Conservation (phyloP, 257 asterid genomes). For the Salvia splendens region DNA sequence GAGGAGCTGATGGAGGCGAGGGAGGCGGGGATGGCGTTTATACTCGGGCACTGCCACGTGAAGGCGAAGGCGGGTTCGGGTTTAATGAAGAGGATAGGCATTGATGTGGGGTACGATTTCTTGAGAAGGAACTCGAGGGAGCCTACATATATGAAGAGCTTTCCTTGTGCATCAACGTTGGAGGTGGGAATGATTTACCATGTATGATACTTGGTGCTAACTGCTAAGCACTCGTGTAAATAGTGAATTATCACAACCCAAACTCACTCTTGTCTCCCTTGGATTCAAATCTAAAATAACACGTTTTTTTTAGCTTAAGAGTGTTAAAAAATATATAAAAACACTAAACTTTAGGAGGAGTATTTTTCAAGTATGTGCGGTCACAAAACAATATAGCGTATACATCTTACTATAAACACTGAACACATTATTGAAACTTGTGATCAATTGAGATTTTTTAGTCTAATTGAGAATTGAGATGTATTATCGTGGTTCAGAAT, state of each 20-base stretch:
- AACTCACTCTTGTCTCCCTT: background rate
- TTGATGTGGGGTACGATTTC: conserved; percentile 73
- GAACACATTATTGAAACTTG: no score
- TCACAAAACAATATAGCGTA: no score
- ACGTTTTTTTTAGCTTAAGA: no score
- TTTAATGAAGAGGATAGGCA: conserved; percentile 57
- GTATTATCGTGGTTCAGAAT: no score
- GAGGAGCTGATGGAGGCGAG: conserved; percentile 77
- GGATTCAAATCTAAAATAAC: no score
- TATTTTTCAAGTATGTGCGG: no score
- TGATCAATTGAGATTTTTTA: no score
- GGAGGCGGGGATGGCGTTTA: conserved; percentile 89
- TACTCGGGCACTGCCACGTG: conserved; percentile 75
- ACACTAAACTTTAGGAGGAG: no score
- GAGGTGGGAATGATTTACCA: conserved; percentile 94
- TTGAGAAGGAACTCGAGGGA: conserved; percentile 78
- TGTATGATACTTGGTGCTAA: conserved; percentile 42
- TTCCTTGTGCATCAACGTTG: conserved; percentile 81
- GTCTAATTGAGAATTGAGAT: no score
- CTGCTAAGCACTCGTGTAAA: no score
- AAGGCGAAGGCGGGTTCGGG: conserved; percentile 75
- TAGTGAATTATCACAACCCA: background rate
- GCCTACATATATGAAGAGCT: conserved; percentile 65
- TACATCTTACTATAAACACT: no score
- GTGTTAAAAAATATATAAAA: no score